These are phyloP conservation scores for Ogataea saltuana DNA, from an alignment of 805 yeast species.

Conservation along the genomic window DNA sequence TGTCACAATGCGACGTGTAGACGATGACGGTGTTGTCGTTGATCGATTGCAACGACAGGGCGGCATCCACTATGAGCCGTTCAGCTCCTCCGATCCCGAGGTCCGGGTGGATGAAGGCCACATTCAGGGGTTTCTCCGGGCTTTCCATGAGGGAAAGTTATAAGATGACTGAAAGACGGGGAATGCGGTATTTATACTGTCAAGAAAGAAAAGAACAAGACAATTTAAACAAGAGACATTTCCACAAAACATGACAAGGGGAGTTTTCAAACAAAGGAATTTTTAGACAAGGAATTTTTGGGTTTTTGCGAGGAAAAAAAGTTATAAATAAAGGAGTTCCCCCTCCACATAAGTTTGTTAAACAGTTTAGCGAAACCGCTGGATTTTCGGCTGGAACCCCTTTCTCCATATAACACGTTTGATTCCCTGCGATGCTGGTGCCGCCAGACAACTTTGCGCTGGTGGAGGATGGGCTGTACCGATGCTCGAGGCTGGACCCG, in stretches of 20 bases:
- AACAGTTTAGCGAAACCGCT: not conserved
- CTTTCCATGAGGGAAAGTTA: not conserved
- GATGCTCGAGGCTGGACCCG: conserved; percentile 78
- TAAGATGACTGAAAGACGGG: not conserved
- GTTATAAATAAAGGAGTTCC: no score
- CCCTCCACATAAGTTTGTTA: no score
- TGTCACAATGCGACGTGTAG: conserved; percentile 90
- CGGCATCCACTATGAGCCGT: conserved; percentile 94
- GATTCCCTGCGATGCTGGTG: conserved; percentile 59
- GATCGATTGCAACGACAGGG: conserved; percentile 73
- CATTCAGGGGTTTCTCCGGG: conserved; percentile 38
- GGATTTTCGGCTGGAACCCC: not conserved
- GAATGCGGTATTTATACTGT: not conserved
- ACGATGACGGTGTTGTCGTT: conserved; percentile 51
- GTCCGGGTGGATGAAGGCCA: conserved; percentile 94
- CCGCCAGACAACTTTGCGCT: conserved; percentile 93
- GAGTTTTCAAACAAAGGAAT: no score
- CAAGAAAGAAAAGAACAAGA: not conserved
- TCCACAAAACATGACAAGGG: no score
- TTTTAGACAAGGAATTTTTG: no score
- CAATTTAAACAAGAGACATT: no score
- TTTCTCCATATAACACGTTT: not conserved
- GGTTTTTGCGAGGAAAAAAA: no score
- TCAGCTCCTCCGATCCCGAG: conserved; percentile 98
- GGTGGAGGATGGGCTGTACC: conserved; percentile 83